Percentiles rank a stretch among this genome's conserved stretches.
Conservation (phyloP, 2,329 filamentous ascomycete species). For the Celoporthe dispersa region DNA sequence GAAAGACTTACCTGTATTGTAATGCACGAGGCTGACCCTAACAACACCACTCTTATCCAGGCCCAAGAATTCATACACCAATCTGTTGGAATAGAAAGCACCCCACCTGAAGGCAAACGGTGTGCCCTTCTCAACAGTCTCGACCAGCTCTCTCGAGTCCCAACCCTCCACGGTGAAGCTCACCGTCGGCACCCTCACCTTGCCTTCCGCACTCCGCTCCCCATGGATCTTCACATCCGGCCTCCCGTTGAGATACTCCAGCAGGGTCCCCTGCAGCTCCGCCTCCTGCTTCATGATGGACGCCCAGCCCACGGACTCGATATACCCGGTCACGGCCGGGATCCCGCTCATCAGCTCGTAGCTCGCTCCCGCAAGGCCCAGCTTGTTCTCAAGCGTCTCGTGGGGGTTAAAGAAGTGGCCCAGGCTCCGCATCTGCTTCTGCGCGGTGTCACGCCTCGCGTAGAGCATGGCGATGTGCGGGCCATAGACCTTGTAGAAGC, state of each 20-base stretch:
- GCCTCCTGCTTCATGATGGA: conserved; percentile 61
- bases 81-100: conserved; percentile 64
- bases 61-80: conserved; percentile 60
- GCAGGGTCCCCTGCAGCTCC: conserved; percentile 57
- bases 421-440: conserved; percentile 57
- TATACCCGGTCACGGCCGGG: conserved; percentile 64
- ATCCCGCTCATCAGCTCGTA: conserved; percentile 72
- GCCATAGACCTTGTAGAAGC: conserved; percentile 83
- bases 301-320: conserved; percentile 50
- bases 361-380: conserved; percentile 69
- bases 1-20: conserved; percentile 61
- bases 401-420: conserved; percentile 71
- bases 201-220: conserved; percentile 51
- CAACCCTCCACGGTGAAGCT: conserved; percentile 62
- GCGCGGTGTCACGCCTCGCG: conserved; percentile 56
- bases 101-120: conserved; percentile 65
- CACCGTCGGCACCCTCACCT: conserved; percentile 64
- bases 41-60: conserved; percentile 64
- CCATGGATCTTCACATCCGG: conserved; percentile 59
- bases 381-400: conserved; percentile 65
- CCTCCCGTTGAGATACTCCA: conserved; percentile 58
- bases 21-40: conserved; percentile 68
- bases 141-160: conserved; percentile 55
- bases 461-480: conserved; percentile 77
- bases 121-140: conserved; percentile 59